phyloP scores from a whole-genome alignment of 148 eudicot genomes.

The Chenopodium berlandieri region DNA sequence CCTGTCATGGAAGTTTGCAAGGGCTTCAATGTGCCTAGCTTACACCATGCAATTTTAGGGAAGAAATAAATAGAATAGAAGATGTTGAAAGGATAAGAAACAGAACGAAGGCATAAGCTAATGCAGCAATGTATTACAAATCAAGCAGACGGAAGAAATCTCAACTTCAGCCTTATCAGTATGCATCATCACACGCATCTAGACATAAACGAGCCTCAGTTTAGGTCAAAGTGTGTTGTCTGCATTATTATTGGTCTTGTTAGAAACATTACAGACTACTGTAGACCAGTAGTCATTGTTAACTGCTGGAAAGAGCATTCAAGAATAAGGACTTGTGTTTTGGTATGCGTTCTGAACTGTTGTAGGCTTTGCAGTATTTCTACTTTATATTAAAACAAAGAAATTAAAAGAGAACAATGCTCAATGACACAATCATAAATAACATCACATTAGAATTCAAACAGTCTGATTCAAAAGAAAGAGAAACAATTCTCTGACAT shows the following conservation, averaged over 20 bases:
- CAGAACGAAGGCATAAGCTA: neutral
- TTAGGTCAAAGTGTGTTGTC: neutral
- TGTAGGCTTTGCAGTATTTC: neutral
- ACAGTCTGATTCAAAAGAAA: neutral
- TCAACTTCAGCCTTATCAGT: neutral
- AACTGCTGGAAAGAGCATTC: neutral
- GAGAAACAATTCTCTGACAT: neutral
- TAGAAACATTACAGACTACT: neutral
- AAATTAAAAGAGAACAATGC: neutral
- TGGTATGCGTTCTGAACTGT: neutral
- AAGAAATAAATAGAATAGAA: no score
- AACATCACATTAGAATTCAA: neutral
- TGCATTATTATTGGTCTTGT: neutral
- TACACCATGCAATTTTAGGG: neutral
- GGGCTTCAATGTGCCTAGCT: neutral
- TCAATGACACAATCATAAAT: neutral
- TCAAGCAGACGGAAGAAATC: neutral
- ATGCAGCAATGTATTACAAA: neutral
- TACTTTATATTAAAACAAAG: neutral
- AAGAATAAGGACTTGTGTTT: neutral
- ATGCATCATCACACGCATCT: neutral
- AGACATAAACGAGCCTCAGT: neutral
- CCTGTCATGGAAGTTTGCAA: neutral
- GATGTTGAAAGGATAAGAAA: neutral
- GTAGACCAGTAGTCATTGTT: neutral